Conservation (phyloP, 768 basidiomycete species). For the Porpolomopsis calyptriformis region DNA sequence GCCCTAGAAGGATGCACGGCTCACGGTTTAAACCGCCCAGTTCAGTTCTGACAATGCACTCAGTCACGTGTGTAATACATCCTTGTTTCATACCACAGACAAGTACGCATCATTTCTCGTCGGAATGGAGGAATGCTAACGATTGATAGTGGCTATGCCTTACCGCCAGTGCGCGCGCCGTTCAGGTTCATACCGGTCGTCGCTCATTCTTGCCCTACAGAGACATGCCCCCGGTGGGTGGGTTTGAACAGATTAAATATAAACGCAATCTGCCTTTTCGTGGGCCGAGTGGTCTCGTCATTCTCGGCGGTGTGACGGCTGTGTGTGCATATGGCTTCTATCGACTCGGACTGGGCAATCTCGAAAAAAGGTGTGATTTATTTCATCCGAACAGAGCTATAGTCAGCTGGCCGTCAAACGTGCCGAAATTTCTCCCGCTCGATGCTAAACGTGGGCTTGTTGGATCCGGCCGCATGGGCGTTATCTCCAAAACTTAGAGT, state of each 20-base stretch:
- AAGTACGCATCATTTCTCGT: conserved; percentile 2
- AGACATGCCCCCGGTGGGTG: conserved; percentile 92
- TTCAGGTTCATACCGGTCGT: conserved; percentile 9
- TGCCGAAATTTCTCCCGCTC: conserved; percentile 51
- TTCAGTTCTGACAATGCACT: too few species aligned
- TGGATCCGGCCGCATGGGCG: conserved; percentile 49
- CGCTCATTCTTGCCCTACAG: conserved; percentile 30
- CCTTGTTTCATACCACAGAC: too few species aligned
- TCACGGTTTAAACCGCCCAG: too few species aligned
- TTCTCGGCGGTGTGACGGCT: conserved; percentile 78
- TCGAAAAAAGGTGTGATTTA: conserved; percentile 75
- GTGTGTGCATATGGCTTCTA: conserved; percentile 90
- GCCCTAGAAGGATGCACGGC: too few species aligned
- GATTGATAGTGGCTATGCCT: conserved; percentile 40
- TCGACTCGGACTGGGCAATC: conserved; percentile 78
- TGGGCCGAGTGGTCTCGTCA: conserved; percentile 73
- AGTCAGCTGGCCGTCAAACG: conserved; percentile 62
- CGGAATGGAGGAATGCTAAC: too few species aligned
- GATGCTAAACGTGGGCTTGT: conserved; percentile 58
- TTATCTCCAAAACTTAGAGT: too few species aligned
- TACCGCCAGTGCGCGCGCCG: conserved; percentile 49
- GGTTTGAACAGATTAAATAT: conserved; percentile 89
- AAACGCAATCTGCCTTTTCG: conserved; percentile 89
- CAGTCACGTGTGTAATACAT: too few species aligned
- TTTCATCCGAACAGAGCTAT: conserved; percentile 2